Conservation (phyloP, 805 yeast species). For the Yarrowia porcina region DNA sequence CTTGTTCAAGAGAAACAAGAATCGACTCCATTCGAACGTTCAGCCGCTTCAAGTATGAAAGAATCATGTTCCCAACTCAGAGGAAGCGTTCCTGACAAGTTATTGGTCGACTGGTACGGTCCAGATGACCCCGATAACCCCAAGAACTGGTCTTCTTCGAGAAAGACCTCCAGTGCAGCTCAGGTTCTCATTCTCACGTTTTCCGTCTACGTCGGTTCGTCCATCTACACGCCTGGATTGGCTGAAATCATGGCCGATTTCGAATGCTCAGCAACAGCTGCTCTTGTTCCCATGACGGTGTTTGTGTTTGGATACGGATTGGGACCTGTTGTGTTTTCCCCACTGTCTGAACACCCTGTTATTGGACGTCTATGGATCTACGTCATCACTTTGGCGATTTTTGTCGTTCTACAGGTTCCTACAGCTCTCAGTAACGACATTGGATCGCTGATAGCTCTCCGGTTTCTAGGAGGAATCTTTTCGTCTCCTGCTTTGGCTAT, state of each 20-base stretch:
- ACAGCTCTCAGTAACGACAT: neutral
- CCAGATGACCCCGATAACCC: neutral
- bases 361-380: neutral
- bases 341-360: neutral
- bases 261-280: neutral
- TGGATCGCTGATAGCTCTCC: neutral
- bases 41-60: neutral
- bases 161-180: neutral
- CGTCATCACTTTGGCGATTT: neutral
- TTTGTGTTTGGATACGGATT: neutral
- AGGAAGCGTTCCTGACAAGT: too few species aligned
- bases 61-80: too few species aligned
- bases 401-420: neutral
- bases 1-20: neutral
- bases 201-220: neutral
- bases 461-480: neutral
- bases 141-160: neutral
- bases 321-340: neutral
- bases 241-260: neutral
- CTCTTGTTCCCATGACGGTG: neutral
- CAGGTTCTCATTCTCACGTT: neutral
- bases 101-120: neutral
- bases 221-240: neutral
- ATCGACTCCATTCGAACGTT: neutral
- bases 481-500: neutral